phyloP scores from a whole-genome alignment of 2,329 filamentous ascomycete genomes.

The Phaeophleospora eucalypticola region DNA sequence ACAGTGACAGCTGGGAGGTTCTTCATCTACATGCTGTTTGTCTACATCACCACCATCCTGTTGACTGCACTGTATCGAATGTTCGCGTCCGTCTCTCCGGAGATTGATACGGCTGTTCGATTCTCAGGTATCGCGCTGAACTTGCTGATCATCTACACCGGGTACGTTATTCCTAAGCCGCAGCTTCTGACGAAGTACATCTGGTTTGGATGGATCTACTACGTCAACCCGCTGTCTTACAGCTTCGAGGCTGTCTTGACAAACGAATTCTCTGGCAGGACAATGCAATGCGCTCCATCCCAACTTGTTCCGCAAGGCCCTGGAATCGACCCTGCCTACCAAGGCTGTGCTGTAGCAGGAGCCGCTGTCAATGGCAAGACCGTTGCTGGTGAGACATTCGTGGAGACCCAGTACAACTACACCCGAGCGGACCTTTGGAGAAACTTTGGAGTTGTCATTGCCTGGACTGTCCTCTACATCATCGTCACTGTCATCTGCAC shows the following conservation, averaged over 20 bases:
- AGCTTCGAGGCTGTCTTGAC: conserved; percentile 64
- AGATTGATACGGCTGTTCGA: conserved; percentile 63
- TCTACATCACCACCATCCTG: conserved; percentile 59
- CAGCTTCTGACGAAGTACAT: conserved; percentile 56
- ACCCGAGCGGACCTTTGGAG: conserved; percentile 59
- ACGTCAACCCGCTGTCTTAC: conserved; percentile 51
- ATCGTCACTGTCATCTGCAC: conserved; percentile 65
- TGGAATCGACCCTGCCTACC: conserved; percentile 51
- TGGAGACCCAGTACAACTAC: conserved; percentile 54
- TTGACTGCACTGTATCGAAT: conserved; percentile 63
- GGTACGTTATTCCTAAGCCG: conserved; percentile 65
- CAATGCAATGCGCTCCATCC: conserved; percentile 55
- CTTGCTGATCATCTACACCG: conserved; percentile 59
- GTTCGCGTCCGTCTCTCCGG: conserved; percentile 60
- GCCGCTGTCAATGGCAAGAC: conserved; percentile 48
- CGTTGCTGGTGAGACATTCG: conserved; percentile 54
- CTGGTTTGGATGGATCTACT: conserved; percentile 63
- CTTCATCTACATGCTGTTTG: conserved; percentile 62
- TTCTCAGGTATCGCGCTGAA: conserved; percentile 62
- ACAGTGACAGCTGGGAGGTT: conserved; percentile 59
- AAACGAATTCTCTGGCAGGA: conserved; percentile 59
- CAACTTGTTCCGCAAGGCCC: conserved; percentile 60
- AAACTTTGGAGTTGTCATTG: conserved; percentile 74
- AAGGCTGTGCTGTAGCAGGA: conserved; percentile 62
- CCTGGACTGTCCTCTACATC: conserved; percentile 71